Base-by-base conservation (phyloP, 345 rosid species). In the Nephelium lappaceum region DNA sequence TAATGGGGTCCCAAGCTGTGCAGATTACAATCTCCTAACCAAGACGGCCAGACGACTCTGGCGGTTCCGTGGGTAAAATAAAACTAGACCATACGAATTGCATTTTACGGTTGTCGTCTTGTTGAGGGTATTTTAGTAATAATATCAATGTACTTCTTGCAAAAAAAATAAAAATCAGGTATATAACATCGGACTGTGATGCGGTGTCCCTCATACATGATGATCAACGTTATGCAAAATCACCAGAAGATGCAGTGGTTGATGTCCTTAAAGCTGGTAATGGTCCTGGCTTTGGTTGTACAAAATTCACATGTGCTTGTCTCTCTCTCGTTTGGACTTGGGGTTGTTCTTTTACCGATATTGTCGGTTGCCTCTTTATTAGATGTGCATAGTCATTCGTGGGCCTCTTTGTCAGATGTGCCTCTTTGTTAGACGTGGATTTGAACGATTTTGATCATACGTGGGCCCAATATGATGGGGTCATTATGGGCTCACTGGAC, bases 181-280 rank as follows among this genome's bases (percentile, higher is more conserved):
- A 93, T 83, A 88, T 96, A 42, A 79, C 92, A 25, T 96, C 97
- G 3, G 98, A 96, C 78, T 96, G 99, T 80, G 98, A 96, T 72
- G 97, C 99, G 0, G 97, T 96, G 15, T 80, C 90, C 8, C 84
- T 92, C 84, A 93, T 94, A 73, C 69, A 89, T 58, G 86, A 89
- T 5, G 79, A 23, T 10, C 92, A 92, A 86, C 86, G 91, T 72
- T 93, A 90, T 51, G 92, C 90, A 10, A 91, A 90, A 78, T 27
- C 89, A 11, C 98, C 97, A 1, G 97, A 96, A 83, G 97, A 94
- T 81, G 98, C 95, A 2, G 95, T 96, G 0, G 90, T 72, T 25
- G 92, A 88, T 74, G 97, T 87, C 31, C 97, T 94, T 77, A 91
- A 85, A 84, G 98, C 98, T 8, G 98, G 97, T 89, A 84, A 84